Base-by-base conservation (phyloP, 257 asterid species). In the Capsicum baccatum region DNA sequence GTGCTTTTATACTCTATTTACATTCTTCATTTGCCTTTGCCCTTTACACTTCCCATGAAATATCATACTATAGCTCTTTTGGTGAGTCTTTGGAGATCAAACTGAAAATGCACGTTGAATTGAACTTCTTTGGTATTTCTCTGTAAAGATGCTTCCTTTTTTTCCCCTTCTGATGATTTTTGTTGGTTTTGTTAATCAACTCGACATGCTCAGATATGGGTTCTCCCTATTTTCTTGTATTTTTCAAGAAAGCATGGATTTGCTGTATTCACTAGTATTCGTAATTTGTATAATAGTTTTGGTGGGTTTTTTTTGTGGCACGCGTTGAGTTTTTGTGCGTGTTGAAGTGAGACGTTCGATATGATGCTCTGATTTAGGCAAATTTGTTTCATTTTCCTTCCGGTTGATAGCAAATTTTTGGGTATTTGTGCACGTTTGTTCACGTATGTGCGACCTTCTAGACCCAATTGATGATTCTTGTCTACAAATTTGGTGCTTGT, bases 351-450 rank as follows among this genome's bases (percentile, higher is more conserved):
- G 79, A 85, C 83, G n/a, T 76, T 87, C 79, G 82, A 86, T 52
- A 84, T 84, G 88, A 85, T 85, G 97, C 86, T 60, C 84, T 85
- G 83, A 37, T 78, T 83, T 84, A 81, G 84, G 81, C 70, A 58
- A 58, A 52, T 68, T 60, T 52, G 35, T 84, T 83, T 83, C 21
- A 10, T 39, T 84, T 88, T 59, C 69, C 79, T 26, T 74, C 88
- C 63, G 84, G 87, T 88, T 81, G 56, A 66, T 84, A 88, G 86
- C 90, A 88, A 42, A 21, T 74, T 54, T 88, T 82, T 93, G 86
- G 93, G 89, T 90, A 82, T 16, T 87, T 81, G 94, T 90, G 93
- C 87, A 71, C 83, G 85, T 80, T 86, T 89, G 89, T 89, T 87
- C 84, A 81, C 85, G 50, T 68, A 57, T 86, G 84, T 83, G 21